Base-by-base conservation (phyloP, 306 rosid genomes). In the Medicago lupulina region DNA sequence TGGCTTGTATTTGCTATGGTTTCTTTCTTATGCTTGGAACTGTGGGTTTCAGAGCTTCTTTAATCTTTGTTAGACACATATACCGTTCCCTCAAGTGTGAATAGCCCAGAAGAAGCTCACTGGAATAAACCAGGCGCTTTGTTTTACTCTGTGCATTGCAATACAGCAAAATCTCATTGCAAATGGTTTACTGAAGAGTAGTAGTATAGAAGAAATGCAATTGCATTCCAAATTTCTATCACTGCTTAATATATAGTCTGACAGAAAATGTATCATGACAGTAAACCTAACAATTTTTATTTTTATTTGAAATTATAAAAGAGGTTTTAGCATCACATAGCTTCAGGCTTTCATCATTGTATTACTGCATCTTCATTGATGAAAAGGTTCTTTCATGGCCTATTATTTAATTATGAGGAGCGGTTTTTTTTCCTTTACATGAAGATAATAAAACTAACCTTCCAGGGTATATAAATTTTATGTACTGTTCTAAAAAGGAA, bases 1-100 rank as follows among this genome's bases (percentile, higher is more conserved):
- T 87, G 91, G 89, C 89, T 58, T 85, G 89, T 73, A 63, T 85
- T 61, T 85, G 89, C 87, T 87, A 82, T 74, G 86, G 86, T 41
- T 79, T 87, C 79, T 84, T 87, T 63, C 88, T 87, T 75, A 87
- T 87, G 90, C 88, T 87, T 53, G 90, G 86, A 81, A 66, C 86
- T 51, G 82, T 87, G 5, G 82, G 85, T 61, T 84, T 87, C 83
- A 69, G 70, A 9, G 86, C 90, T 73, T 39, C 88, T 44, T 82
- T 84, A 55, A 65, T 87, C 65, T 79, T 84, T 74, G 86, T 82
- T 13, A 70, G 75, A 3, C 88, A 87, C 80, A 79, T 87, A 23
- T 87, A 87, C 12, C 79, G 61, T 53, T 79, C 85, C 19, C 77
- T 82, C 81, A 87, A 84, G 73, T 81, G 84, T 71, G 90, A 87